Percentiles rank a stretch among this genome's conserved stretches.
Conservation (phyloP, 768 basidiomycete species). For the Russula sp. region DNA sequence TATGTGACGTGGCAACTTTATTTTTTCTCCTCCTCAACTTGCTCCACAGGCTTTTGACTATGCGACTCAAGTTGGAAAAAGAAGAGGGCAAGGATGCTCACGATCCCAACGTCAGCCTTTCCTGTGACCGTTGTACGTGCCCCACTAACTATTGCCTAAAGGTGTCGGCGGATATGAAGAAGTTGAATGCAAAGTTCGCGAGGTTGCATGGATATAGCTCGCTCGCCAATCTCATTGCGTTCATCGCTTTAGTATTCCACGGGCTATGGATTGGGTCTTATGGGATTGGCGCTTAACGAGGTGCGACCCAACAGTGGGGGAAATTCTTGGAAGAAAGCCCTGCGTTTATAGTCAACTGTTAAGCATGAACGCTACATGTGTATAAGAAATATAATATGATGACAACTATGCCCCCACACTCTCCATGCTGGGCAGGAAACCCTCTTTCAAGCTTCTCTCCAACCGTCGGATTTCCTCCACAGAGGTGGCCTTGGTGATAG, state of each 20-base stretch:
- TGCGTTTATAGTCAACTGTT: constrained; percentile 15
- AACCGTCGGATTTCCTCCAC: constrained; percentile 84
- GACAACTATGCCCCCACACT: constrained; percentile 65
- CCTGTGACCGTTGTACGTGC: constrained; percentile 19
- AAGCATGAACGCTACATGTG: constrained; percentile 6
- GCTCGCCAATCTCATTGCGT: constrained; percentile 57
- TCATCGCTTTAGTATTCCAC: constrained; percentile 62
- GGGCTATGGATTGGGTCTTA: constrained; percentile 66
- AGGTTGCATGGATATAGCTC: constrained; percentile 67
- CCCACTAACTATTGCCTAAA: constrained; percentile 33
- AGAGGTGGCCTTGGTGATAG: constrained; percentile 87
- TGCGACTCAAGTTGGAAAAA: constrained; percentile 70
- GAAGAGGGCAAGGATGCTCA: constrained; percentile 65
- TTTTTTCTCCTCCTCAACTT: constrained; percentile 3
- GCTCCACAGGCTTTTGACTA: constrained; percentile 62
- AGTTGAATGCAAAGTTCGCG: constrained; percentile 63
- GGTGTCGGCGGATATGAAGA: constrained; percentile 69
- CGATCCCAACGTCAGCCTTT: constrained; percentile 56
- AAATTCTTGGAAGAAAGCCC: background rate
- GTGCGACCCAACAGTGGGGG: background rate
- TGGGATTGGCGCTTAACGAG: constrained; percentile 41
- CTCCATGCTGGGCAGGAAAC: constrained; percentile 77
- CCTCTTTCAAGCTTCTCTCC: constrained; percentile 80
- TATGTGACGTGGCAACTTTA: constrained; percentile 35
- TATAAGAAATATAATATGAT: constrained; percentile 18